A percentile compares a stretch with the other conserved stretches of the same genome.
These are phyloP conservation scores for Fusarium coffeatum DNA, from an alignment of 2,329 filamentous ascomycete genomes.

Conservation along the genomic window DNA sequence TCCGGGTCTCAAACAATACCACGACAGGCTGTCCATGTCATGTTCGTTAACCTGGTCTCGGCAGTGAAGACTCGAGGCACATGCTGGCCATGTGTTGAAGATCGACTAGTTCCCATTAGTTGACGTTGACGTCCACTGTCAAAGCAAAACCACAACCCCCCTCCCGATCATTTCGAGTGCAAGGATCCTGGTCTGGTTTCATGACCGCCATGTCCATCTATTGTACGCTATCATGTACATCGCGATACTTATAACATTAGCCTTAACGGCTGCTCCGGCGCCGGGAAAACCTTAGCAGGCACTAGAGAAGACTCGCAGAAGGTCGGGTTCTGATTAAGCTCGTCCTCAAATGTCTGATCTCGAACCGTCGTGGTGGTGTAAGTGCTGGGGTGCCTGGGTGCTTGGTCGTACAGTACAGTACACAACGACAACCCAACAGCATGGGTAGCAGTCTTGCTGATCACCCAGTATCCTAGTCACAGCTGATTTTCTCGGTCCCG, in stretches of 20 bases:
- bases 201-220: conserved; percentile 23
- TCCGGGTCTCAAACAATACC: not conserved
- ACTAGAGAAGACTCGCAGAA: not conserved
- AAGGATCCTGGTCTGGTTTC: conserved; percentile 27
- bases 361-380: not conserved
- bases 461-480: not conserved
- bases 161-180: conserved; percentile 26
- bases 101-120: conserved; percentile 22
- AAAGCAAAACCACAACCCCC: not conserved
- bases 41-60: not conserved
- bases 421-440: not conserved
- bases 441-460: conserved; percentile 1
- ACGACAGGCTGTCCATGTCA: not conserved
- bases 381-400: not conserved
- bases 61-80: conserved; percentile 5
- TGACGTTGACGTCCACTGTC: conserved; percentile 18
- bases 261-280: conserved; percentile 8
- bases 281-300: not conserved
- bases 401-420: not conserved
- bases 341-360: not conserved
- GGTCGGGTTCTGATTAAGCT: not conserved
- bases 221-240: conserved; percentile 20
- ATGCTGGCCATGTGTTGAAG: conserved; percentile 15
- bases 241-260: conserved; percentile 17
- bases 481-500: conserved; percentile 10